A percentile compares a stretch with the other conserved stretches of the same genome.
Conservation (phyloP, 2,329 filamentous ascomycete genomes). For the Nectriaceae sp. region DNA sequence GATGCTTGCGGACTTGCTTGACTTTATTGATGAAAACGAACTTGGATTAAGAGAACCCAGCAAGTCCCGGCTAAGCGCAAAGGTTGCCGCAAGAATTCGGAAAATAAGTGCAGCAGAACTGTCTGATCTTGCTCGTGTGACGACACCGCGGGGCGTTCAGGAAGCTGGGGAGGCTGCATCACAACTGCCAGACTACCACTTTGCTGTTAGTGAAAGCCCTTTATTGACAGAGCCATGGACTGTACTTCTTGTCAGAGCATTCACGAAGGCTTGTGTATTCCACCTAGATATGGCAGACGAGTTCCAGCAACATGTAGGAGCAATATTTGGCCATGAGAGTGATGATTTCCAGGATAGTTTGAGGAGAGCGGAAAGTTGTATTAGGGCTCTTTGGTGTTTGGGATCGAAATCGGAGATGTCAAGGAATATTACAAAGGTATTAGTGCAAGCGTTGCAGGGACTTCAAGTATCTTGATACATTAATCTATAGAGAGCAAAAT, state of each 20-base stretch:
- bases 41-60: conserved; percentile 23
- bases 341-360: conserved; percentile 31
- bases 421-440: conserved; percentile 21
- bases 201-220: conserved; percentile 53
- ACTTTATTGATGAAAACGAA: conserved; percentile 45
- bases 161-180: background rate
- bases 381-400: conserved; percentile 54
- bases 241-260: conserved; percentile 52
- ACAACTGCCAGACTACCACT: conserved; percentile 47
- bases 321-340: conserved; percentile 22
- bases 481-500: too few relatives aligned
- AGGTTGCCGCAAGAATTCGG: conserved; percentile 43
- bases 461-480: background rate
- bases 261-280: conserved; percentile 45
- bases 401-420: conserved; percentile 55
- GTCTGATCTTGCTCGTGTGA: conserved; percentile 48
- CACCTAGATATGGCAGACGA: conserved; percentile 36
- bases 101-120: conserved; percentile 46
- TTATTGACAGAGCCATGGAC: conserved; percentile 62
- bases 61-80: conserved; percentile 23
- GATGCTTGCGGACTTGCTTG: conserved; percentile 56
- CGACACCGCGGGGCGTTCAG: conserved; percentile 32
- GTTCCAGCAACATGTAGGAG: conserved; percentile 18
- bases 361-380: conserved; percentile 47
- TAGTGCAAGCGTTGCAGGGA: conserved; percentile 6